Base-by-base conservation (phyloP, 202 grass and related monocot species). In the Digitaria exilis region DNA sequence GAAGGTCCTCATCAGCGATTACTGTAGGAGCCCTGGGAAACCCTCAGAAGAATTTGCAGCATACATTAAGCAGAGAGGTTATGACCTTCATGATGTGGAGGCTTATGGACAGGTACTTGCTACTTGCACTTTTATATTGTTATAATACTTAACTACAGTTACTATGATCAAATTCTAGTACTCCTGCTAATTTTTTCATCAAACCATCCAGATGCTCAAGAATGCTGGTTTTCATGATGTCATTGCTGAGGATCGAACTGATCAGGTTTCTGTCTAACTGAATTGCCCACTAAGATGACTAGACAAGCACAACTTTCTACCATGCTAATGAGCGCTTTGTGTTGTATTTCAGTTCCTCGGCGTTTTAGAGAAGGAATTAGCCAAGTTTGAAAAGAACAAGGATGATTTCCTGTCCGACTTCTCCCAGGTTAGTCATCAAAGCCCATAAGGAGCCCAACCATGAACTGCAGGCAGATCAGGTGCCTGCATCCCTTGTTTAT, bases 41-140 rank as follows among this genome's bases (percentile, higher is more conserved):
- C 87, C 94, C 17, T 89, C 94, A 5, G 87, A 94, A 52, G 94
- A 88, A 46, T 97, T 97, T 78, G 84, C 86, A 45, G 89, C 41
- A 3, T 97, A 97, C 69, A 97, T 97, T 70, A 87, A 86, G 49
- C 89, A 94, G 86, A 94, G 91, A 56, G 91, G 91, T 86, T 97
- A 97, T 25, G 91, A 97, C 60, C 91, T 97, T 18, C 94, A 97
- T 78, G 84, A 88, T 76, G 84, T 97, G 43, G 59, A 89, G n/a
- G 69, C 86, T 30, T 97, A 97, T 78, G 91, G 91, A 87, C 78
- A 97, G 91, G 94, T 91, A 29, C 15, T 67, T 72, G 19, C 28
- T 71, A 34, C 16, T 57, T 57, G 5, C 49, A 67, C 16, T 65
- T 75, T 13, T 68, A 58, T 34, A 69, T 34, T 32, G 21, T 48